These are phyloP conservation scores for Ligustrum vulgare DNA, from an alignment of 257 asterid genomes.

Conservation along the genomic window DNA sequence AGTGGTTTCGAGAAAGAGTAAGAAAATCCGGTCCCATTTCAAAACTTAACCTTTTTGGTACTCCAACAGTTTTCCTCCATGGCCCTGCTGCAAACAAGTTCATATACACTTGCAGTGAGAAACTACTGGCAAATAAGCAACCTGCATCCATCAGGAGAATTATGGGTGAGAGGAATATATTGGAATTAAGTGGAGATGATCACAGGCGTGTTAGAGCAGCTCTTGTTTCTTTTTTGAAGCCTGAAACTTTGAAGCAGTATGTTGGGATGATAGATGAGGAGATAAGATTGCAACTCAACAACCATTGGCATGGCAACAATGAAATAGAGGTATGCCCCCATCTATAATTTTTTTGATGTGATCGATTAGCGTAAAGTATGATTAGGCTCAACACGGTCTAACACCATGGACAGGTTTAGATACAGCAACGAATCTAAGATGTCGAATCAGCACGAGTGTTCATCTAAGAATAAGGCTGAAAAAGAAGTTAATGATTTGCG, in stretches of 20 bases:
- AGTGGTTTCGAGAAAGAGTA: constrained; percentile 17
- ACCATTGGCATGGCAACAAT: constrained; percentile 8
- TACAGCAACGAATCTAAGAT: no score
- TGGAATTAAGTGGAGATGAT: constrained; percentile 26
- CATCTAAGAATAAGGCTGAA: no score
- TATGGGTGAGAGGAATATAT: constrained; percentile 21
- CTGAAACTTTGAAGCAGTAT: constrained; percentile 15
- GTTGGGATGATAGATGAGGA: constrained; percentile 22
- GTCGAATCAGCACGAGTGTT: no score
- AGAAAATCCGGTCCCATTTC: constrained; percentile 23
- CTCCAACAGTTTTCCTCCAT: constrained; percentile 16
- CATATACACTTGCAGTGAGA: constrained; percentile 18
- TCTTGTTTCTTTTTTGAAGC: constrained; percentile 24
- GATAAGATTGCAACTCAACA: constrained; percentile 13
- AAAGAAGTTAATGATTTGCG: no score
- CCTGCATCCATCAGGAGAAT: constrained; percentile 23
- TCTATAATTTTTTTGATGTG: neutral
- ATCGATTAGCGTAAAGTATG: no score
- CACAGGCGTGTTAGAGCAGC: constrained; percentile 22
- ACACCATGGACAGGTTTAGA: no score
- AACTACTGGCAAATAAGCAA: constrained; percentile 12
- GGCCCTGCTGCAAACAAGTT: constrained; percentile 27
- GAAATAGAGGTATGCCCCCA: neutral
- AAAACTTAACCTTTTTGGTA: constrained; percentile 23
- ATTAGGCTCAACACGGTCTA: no score